phyloP scores from a whole-genome alignment of 2,329 filamentous ascomycete genomes.

The Colletotrichum tamarilloi region DNA sequence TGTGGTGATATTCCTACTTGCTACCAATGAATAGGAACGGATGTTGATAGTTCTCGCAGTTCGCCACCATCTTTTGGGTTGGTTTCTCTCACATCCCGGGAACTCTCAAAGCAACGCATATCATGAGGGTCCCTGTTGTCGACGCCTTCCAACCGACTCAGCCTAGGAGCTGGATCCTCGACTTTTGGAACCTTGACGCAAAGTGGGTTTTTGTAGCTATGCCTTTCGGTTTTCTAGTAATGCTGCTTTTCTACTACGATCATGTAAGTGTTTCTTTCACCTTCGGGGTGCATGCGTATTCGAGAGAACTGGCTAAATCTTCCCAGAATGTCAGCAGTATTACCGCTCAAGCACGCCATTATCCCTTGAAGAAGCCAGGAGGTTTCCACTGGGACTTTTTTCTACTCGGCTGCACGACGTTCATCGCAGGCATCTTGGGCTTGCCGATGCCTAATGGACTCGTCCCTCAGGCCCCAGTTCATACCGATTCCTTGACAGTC shows the following conservation, averaged over 20 bases:
- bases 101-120: constrained; percentile 50
- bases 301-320: not conserved
- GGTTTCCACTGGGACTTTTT: constrained; percentile 73
- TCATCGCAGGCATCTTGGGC: constrained; percentile 65
- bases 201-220: constrained; percentile 65
- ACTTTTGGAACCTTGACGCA: constrained; percentile 62
- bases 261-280: constrained; percentile 49
- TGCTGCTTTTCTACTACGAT: constrained; percentile 67
- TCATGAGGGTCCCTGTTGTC: constrained; percentile 54
- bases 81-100: constrained; percentile 64
- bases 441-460: constrained; percentile 69
- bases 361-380: constrained; percentile 66
- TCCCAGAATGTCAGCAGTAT: constrained; percentile 62
- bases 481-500: constrained; percentile 63
- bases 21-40: too few species aligned
- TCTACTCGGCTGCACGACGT: constrained; percentile 65
- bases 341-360: constrained; percentile 66
- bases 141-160: constrained; percentile 59
- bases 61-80: constrained; percentile 63
- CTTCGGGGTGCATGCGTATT: too few species aligned
- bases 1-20: too few species aligned
- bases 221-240: constrained; percentile 64
- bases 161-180: constrained; percentile 58
- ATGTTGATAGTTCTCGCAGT: constrained; percentile 39
- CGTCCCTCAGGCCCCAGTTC: constrained; percentile 68